Base-by-base conservation (phyloP, 23 red algal species). In the Gracilaria domingensis region DNA sequence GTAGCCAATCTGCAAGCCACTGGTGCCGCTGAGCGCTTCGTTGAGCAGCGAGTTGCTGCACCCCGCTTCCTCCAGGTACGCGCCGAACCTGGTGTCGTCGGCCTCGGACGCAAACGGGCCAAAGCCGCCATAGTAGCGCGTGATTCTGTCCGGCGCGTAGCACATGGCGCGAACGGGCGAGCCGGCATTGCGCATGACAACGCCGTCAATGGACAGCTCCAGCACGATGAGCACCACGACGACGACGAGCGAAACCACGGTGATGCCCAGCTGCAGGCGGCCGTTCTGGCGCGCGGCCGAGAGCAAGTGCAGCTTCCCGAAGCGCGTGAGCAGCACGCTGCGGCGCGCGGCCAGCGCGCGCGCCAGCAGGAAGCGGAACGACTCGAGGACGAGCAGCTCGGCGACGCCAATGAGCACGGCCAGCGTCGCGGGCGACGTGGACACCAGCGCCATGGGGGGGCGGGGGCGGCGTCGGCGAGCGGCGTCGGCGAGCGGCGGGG, bases 201-300 rank as follows among this genome's bases (percentile, higher is more conserved):
- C 9, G 50, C 72, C 72, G 17, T 77, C 72, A 30, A 77, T 77
- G 14, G 72, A 77, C 2, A 48, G n/a, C 45, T 77, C 38, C 29
- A 77, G 42, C 8, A 50, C 24, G 23, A 77, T 77, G 42, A 77
- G 23, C 12, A 77, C 72, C 29, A 77, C 20, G 0, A 77, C 72
- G 13, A 25, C 7, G n/a, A 51, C 1, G 13, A 77, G 28, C 12
- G 72, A 77, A 17, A 77, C n/a, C 2, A 77, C 72, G 6, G 72
- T 12, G 39, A 77, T 50, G 23, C 30, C 26, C n/a, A 77, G 4
- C 8, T 77, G 40, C 23, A 48, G 13, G 23, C 39, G 45, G 42
- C 26, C 72, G 12, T 77, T 77, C 42, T 50, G 72, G 8, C 72
- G 72, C 28, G 72, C 8, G 11, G 39, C 72, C 21, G 40, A 49